Evolutionary conservation across 257 asterid species (phyloP).

Genomic region (Rubia yunnanensis): DNA sequence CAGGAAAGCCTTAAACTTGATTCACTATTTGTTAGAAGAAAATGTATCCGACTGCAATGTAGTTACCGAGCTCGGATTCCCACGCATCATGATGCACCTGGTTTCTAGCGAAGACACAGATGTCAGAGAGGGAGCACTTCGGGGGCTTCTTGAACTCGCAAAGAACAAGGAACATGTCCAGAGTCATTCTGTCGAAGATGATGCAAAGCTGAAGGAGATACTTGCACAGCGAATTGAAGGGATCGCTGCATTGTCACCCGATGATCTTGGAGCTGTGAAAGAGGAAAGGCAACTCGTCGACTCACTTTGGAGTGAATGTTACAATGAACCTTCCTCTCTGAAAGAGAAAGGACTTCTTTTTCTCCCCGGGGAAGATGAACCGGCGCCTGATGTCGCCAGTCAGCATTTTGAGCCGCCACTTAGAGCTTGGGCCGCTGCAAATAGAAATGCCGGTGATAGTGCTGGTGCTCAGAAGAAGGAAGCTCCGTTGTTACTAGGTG

Average conservation of each 20-base stretch:
- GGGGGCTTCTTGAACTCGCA: conserved; percentile 64
- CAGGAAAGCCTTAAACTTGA: conserved; percentile 88
- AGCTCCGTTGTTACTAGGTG: conserved; percentile 51
- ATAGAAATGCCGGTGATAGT: conserved; percentile 29
- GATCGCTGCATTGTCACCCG: conserved; percentile 52
- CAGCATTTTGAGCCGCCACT: conserved; percentile 71
- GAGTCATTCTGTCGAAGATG: conserved; percentile 30
- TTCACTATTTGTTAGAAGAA: conserved; percentile 50
- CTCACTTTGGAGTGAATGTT: conserved; percentile 60
- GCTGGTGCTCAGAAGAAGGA: conserved; percentile 35
- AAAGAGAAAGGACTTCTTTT: conserved; percentile 58
- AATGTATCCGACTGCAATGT: conserved; percentile 46
- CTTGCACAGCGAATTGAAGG: conserved; percentile 53
- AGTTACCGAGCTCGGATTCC: conserved; percentile 56
- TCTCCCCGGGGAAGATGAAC: conserved; percentile 76
- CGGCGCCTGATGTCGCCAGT: conserved; percentile 82
- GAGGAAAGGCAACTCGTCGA: conserved; percentile 84
- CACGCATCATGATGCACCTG: conserved; percentile 59
- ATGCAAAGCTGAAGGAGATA: conserved; percentile 52
- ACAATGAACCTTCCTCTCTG: conserved; percentile 67
- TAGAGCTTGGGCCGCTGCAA: conserved; percentile 63
- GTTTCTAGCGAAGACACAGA: conserved; percentile 66
- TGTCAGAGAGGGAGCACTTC: conserved; percentile 79
- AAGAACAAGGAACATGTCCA: conserved; percentile 24
- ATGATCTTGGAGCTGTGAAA: conserved; percentile 66